phyloP scores from a whole-genome alignment of 768 basidiomycete genomes.

The Phallus indusiatus region DNA sequence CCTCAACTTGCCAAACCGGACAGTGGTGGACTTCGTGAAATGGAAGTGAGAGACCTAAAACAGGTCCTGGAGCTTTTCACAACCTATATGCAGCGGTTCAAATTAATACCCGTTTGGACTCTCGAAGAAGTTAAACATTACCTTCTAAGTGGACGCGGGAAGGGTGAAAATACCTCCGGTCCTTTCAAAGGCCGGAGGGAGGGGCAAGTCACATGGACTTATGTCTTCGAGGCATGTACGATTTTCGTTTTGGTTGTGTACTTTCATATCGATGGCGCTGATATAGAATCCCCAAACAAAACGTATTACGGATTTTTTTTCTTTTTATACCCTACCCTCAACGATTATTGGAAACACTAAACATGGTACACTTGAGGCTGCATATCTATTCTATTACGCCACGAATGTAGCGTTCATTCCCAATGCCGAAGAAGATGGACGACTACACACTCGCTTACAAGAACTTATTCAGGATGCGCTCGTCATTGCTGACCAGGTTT shows the following conservation, averaged over 20 bases:
- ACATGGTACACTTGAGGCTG: conserved; percentile 73
- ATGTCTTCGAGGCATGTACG: conserved; percentile 78
- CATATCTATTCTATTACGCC: conserved; percentile 95
- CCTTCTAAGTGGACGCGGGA: conserved; percentile 77
- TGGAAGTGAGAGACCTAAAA: conserved; percentile 70
- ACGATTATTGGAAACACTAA: conserved; percentile 76
- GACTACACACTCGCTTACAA: conserved; percentile 59
- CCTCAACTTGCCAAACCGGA: conserved; percentile 28
- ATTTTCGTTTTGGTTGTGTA: neutral
- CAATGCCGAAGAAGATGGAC: conserved; percentile 49
- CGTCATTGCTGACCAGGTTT: conserved; percentile 58
- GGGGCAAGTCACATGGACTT: conserved; percentile 90
- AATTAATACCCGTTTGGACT: conserved; percentile 65
- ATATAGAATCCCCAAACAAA: conserved; percentile 70
- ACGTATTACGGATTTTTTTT: conserved; percentile 89
- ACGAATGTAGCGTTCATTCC: conserved; percentile 61
- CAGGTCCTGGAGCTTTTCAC: conserved; percentile 62
- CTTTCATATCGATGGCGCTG: conserved; percentile 1
- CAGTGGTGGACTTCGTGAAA: conserved; percentile 67
- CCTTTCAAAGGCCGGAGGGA: conserved; percentile 39
- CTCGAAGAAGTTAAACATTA: conserved; percentile 79
- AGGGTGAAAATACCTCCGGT: conserved; percentile 36
- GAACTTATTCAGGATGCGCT: conserved; percentile 73
- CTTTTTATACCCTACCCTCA: conserved; percentile 94
- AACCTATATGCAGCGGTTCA: conserved; percentile 79